A percentile compares a stretch with the other conserved stretches of the same genome.
phyloP scores from a whole-genome alignment of 345 rosid species.

The Aquilaria sinensis region DNA sequence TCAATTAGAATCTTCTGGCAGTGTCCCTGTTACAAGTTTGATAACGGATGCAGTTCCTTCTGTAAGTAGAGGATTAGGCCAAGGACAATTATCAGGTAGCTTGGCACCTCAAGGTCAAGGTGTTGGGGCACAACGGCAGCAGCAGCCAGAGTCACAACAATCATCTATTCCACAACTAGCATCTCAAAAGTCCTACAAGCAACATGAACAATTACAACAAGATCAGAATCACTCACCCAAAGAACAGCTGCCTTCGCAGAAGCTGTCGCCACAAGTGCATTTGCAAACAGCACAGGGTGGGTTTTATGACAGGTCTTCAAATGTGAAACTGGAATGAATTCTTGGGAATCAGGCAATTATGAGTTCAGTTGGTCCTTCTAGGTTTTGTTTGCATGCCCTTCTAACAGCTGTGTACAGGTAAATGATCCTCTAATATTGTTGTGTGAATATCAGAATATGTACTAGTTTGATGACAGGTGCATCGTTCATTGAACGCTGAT shows the following conservation, averaged over 20 bases:
- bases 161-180: constrained; percentile 31
- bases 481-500: no score
- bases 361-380: constrained; percentile 40
- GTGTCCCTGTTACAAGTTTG: constrained; percentile 37
- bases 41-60: constrained; percentile 46
- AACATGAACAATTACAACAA: constrained; percentile 39
- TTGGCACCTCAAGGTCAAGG: constrained; percentile 38
- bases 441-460: no score
- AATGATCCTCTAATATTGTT: no score
- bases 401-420: constrained; percentile 78
- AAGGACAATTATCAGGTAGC: constrained; percentile 57
- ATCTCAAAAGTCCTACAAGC: constrained; percentile 47
- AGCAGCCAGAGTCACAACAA: constrained; percentile 34
- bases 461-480: no score
- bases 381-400: constrained; percentile 49
- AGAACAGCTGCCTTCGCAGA: constrained; percentile 28
- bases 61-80: constrained; percentile 43
- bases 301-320: constrained; percentile 51
- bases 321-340: constrained; percentile 58
- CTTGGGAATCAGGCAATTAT: constrained; percentile 38
- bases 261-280: constrained; percentile 56
- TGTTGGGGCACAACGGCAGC: constrained; percentile 42
- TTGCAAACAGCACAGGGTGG: constrained; percentile 57
- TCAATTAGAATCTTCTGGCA: constrained; percentile 41
- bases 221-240: constrained; percentile 29